Percentiles rank a stretch among this genome's conserved stretches.
These are phyloP conservation scores for Castanospermum australe DNA, from an alignment of 306 rosid species.

Conservation along the genomic window DNA sequence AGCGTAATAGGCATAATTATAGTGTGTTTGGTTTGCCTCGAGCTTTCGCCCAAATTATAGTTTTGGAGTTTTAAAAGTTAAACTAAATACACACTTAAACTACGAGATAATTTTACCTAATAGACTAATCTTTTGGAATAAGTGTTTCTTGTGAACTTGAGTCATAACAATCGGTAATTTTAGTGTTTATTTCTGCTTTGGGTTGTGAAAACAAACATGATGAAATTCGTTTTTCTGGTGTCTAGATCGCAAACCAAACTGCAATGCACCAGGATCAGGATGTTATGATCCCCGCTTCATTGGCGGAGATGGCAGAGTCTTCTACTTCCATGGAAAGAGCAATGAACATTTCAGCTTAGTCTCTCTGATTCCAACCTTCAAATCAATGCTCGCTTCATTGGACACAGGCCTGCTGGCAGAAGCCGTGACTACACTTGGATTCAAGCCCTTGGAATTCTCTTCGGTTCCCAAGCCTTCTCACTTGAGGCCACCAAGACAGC, in stretches of 20 bases:
- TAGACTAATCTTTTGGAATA: too few species aligned
- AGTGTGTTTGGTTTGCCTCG: too few species aligned
- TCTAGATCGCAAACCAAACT: slow-evolving; percentile 43
- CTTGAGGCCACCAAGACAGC: slow-evolving; percentile 34
- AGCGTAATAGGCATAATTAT: too few species aligned
- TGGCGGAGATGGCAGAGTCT: slow-evolving; percentile 53
- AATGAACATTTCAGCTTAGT: slow-evolving; percentile 39
- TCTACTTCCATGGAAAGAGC: slow-evolving; percentile 53
- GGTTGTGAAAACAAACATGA: background rate
- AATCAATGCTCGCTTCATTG: slow-evolving; percentile 49
- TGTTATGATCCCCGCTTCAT: slow-evolving; percentile 52
- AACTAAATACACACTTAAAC: too few species aligned
- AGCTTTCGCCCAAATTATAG: too few species aligned
- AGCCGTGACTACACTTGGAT: slow-evolving; percentile 44
- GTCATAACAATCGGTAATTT: too few species aligned
- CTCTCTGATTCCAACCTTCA: slow-evolving; percentile 42
- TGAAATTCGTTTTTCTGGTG: background rate
- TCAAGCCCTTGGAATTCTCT: slow-evolving; percentile 41
- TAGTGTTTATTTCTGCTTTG: background rate
- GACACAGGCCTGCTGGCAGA: slow-evolving; percentile 38
- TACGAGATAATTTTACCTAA: too few species aligned
- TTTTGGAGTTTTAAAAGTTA: too few species aligned
- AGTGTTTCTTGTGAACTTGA: too few species aligned
- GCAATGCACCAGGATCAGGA: slow-evolving; percentile 57
- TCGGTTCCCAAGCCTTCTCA: slow-evolving; percentile 35